These are phyloP conservation scores for Ophiostoma triangulosporum DNA, from an alignment of 2,329 filamentous ascomycete genomes.

Conservation along the genomic window DNA sequence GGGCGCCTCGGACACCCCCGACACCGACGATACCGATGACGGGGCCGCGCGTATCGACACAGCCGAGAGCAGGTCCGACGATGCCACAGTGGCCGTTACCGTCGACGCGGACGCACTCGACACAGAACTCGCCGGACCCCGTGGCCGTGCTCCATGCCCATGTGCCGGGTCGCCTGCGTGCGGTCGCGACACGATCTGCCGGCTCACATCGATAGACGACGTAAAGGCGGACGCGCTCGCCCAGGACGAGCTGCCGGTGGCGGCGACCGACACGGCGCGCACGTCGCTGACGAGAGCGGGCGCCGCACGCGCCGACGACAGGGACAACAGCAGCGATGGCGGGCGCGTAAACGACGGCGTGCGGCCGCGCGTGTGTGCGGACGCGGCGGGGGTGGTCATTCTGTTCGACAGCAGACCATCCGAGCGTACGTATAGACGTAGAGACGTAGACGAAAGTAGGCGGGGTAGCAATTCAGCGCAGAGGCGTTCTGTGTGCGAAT, in stretches of 20 bases:
- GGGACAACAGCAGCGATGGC: neutral
- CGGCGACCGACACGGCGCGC: neutral
- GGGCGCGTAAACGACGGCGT: neutral
- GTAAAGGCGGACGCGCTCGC: neutral
- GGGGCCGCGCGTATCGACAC: neutral
- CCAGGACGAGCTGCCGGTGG: neutral
- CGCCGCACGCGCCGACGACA: slow-evolving; percentile 2
- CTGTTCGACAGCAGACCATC: no score
- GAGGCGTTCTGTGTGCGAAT: no score
- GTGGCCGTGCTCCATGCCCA: neutral
- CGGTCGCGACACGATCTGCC: neutral
- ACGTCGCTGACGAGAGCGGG: slow-evolving; percentile 5
- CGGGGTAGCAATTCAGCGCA: no score
- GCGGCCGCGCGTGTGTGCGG: no score
- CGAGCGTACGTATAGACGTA: no score
- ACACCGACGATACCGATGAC: slow-evolving; percentile 8
- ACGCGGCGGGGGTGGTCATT: no score
- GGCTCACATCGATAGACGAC: neutral
- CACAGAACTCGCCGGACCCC: neutral
- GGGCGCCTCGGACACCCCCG: slow-evolving; percentile 1
- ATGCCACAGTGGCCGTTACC: neutral
- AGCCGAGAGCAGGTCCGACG: neutral
- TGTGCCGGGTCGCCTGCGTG: neutral
- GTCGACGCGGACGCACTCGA: neutral
- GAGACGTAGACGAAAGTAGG: no score